Base-by-base conservation (phyloP, 2,329 filamentous ascomycete species). In the Hypoxylon sp. region DNA sequence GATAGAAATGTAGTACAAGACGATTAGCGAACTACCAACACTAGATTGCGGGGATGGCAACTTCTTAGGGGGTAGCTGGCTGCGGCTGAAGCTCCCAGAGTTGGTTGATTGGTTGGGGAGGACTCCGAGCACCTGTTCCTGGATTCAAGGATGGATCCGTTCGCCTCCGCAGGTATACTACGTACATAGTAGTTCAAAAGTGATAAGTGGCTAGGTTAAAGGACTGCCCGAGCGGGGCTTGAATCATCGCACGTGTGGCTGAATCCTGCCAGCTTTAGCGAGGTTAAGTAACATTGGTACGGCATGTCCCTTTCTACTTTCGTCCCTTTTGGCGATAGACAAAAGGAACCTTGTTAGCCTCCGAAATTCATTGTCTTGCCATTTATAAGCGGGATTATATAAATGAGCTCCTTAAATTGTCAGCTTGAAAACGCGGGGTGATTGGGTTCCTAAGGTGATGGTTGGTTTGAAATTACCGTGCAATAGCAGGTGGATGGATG, bases 11-110 rank as follows among this genome's bases (percentile, higher is more conserved):
- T 59, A 56, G 37, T 41, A 34, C n/a, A 39, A 39, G 39, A n/a
- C 57, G 65, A 65, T 62, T 65, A 62, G 61, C 58, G 58, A 64
- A 55, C 37, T 55, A 32, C 13, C 13, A 37, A 56, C 54, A 56
- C 57, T 49, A 61, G 51, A 58, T 61, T 37, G 61, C 48, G 51
- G 51, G 61, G 55, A 53, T 59, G 34, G 37, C 46, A n/a, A 59
- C 50, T 49, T 19, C 17, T 26, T 59, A 49, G 32, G 26, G 62
- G 50, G 46, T 56, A 56, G 55, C 41, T 34, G 44, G 47, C 32
- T 65, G 51, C 59, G 59, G 63, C 59, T 65, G 63, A 62, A 53
- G 51, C 17, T 44, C 11, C n/a, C 32, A 41, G 22, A 20, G 22
- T 22, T 10, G 30, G n/a, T 20, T 58, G 52, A 59, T 62, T 62